Percentiles rank a stretch among this genome's conserved stretches.
These are phyloP conservation scores for Penicillium sp. DNA, from an alignment of 2,329 filamentous ascomycete species.

Conservation along the genomic window DNA sequence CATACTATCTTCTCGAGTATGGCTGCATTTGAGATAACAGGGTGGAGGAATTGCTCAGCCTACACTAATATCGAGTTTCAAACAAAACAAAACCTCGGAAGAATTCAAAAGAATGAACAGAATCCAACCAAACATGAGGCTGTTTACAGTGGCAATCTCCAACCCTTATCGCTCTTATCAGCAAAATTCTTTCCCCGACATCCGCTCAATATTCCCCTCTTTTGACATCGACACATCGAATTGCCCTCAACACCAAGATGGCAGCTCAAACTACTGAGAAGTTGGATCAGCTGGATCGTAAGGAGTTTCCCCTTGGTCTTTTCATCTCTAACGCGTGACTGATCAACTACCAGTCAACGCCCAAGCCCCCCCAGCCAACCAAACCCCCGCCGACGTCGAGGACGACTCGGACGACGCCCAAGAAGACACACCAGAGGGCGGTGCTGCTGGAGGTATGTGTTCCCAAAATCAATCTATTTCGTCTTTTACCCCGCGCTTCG, in stretches of 20 bases:
- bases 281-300: slow-evolving; percentile 44
- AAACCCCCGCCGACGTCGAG: slow-evolving; percentile 49
- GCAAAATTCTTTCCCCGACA: slow-evolving; percentile 28
- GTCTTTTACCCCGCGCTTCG: background rate
- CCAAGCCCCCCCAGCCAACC: slow-evolving; percentile 34
- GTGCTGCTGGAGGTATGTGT: slow-evolving; percentile 38
- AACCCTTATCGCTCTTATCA: slow-evolving; percentile 24
- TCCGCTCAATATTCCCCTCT: slow-evolving; percentile 20
- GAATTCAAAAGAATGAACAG: no score
- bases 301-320: slow-evolving; percentile 13
- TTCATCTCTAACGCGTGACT: slow-evolving; percentile 10
- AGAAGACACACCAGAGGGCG: slow-evolving; percentile 45
- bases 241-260: slow-evolving; percentile 33
- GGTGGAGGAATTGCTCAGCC: no score
- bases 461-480: background rate
- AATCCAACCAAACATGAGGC: no score
- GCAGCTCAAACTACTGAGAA: slow-evolving; percentile 45
- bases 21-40: no score
- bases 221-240: slow-evolving; percentile 18
- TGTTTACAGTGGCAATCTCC: background rate
- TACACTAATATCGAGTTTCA: no score
- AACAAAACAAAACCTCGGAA: no score
- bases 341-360: slow-evolving; percentile 39
- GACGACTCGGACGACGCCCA: slow-evolving; percentile 59
- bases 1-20: no score